Evolutionary conservation across 345 rosid species (phyloP).

Genomic region (Dimocarpus longan): DNA sequence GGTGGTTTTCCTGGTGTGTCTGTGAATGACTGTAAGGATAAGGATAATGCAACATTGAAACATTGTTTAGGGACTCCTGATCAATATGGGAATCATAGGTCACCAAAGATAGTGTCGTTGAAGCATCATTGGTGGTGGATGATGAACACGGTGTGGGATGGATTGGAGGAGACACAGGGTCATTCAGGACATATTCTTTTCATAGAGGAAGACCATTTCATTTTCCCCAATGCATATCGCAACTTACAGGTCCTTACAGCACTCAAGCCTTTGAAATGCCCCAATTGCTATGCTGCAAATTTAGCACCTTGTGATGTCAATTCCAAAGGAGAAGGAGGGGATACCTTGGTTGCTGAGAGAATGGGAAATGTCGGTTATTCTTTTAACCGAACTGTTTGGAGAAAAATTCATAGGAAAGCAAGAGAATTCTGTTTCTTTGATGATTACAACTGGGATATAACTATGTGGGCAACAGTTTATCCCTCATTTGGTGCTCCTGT

Average conservation of each 20-base stretch:
- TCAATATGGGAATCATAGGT: conserved; percentile 92
- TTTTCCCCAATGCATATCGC: conserved; percentile 92
- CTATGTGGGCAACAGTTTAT: conserved; percentile 97
- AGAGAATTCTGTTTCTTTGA: conserved; percentile 88
- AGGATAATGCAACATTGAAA: conserved; percentile 57
- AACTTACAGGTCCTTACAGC: conserved; percentile 69
- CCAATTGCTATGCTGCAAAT: conserved; percentile 88
- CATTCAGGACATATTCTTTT: conserved; percentile 80
- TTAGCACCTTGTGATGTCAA: conserved; percentile 91
- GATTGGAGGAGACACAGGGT: conserved; percentile 66
- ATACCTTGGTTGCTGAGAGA: conserved; percentile 78
- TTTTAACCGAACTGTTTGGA: conserved; percentile 84
- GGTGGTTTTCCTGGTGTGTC: conserved; percentile 75
- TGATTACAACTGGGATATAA: conserved; percentile 98
- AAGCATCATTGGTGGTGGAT: conserved; percentile 99
- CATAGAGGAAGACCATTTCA: conserved; percentile 97
- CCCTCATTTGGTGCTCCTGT: conserved; percentile 91
- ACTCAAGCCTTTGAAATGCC: conserved; percentile 73
- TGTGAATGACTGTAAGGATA: conserved; percentile 61
- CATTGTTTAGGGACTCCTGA: conserved; percentile 79
- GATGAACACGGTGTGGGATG: conserved; percentile 99
- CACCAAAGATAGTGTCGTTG: conserved; percentile 83
- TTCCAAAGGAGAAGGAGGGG: conserved; percentile 81
- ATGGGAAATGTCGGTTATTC: conserved; percentile 96
- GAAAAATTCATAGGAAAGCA: conserved; percentile 74